Evolutionary conservation across 768 basidiomycete genomes (phyloP), one percentile per base, ranked within the genome.

Genomic region (Tylopilus balloui): DNA sequence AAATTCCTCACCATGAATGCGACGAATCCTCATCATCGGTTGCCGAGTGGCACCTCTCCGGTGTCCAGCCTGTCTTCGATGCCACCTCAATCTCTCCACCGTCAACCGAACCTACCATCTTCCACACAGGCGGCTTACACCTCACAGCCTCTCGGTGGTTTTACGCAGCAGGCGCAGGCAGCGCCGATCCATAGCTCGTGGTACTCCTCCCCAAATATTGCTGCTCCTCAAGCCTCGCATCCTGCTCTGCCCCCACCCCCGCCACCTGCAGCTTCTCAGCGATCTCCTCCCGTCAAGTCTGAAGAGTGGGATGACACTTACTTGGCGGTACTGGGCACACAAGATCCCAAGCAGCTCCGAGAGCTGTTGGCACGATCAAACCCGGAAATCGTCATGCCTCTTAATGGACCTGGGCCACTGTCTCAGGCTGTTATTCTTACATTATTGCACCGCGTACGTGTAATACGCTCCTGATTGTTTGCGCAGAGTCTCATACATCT

Each of bases 231-330:
- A 54, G 86, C 87, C 1, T 90, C 88, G 0, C 86, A 88, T 58
- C 88, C 86, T 9, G 81, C 84, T 15, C 77, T 85, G 14, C 86
- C 85, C 2, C 86, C 73, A 3, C 70, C 70, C 0, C 67, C 71
- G 10, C 64, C 70, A 3, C 65, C 43, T 29, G 69, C 60, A 38
- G 62, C 68, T 45, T 79, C 79, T 47, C 71, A 63, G 46, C 71
- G 76, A 53, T 71, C 80, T 24, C 78, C 79, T 14, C 76, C 83
- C n/a, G 68, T 73, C 36, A 78, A 77, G 58, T 47, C 75, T 38
- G 88, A 89, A 62, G 85, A 88, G 54, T 92, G 89, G 89, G 89
- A 92, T 55, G 86, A 89, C 52, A 78, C 81, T 10, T 92, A 90
- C 65, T 75, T 92, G 29, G 78, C 80, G 15, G 84, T 89, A 28